Percentiles rank a stretch among this genome's conserved stretches.
phyloP scores from a whole-genome alignment of 2,329 filamentous ascomycete genomes.

The Eurotiales sp. region DNA sequence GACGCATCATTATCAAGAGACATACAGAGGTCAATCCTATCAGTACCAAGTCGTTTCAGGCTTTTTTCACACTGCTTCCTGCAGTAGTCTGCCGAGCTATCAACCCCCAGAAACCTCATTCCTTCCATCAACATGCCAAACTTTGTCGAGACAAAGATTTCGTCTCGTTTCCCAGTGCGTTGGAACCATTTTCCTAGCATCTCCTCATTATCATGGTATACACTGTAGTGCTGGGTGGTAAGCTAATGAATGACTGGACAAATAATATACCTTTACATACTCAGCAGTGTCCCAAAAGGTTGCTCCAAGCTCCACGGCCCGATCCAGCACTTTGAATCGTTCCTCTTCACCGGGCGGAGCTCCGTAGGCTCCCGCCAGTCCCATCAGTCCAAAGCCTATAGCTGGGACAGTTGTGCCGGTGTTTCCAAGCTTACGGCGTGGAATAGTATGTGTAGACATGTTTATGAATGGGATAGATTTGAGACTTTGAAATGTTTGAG shows the following conservation, averaged over 20 bases:
- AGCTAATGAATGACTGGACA: no score
- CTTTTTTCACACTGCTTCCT: slow-evolving; percentile 22
- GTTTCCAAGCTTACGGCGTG: neutral
- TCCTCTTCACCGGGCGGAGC: slow-evolving; percentile 36
- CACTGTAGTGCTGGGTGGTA: slow-evolving; percentile 19
- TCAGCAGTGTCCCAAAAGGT: slow-evolving; percentile 45
- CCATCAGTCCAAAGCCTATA: slow-evolving; percentile 9
- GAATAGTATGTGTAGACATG: neutral
- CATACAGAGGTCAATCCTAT: slow-evolving; percentile 43
- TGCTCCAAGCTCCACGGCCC: slow-evolving; percentile 41
- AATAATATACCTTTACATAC: no score
- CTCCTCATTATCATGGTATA: slow-evolving; percentile 1
- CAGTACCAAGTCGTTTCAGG: slow-evolving; percentile 39
- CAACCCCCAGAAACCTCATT: slow-evolving; percentile 20
- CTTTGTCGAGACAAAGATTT: slow-evolving; percentile 54
- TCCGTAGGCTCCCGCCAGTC: slow-evolving; percentile 23
- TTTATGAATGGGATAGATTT: neutral
- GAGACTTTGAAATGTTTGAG: no score
- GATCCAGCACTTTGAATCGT: slow-evolving; percentile 43
- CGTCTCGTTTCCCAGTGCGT: slow-evolving; percentile 19
- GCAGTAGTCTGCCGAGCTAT: slow-evolving; percentile 31
- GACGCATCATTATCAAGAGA: no score
- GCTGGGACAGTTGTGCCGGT: slow-evolving; percentile 5
- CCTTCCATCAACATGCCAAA: slow-evolving; percentile 36
- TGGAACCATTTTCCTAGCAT: slow-evolving; percentile 1